Evolutionary conservation across 2,329 filamentous ascomycete species (phyloP).

Genomic region (Leptographium flavum): DNA sequence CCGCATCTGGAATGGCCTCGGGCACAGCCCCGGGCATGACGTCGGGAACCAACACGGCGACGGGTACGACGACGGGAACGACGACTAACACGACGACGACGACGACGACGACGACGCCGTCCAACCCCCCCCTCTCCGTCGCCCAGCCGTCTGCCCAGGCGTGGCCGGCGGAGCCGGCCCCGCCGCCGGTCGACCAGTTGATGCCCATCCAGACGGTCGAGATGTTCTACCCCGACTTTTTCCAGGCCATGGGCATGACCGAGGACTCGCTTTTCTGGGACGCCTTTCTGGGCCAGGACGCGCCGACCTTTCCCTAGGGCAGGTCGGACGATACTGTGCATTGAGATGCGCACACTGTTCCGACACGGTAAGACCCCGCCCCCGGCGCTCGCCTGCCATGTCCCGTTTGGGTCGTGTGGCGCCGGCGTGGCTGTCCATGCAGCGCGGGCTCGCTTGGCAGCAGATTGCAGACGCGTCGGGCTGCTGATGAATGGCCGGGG

Average conservation of each 20-base stretch:
- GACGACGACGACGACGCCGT: not conserved
- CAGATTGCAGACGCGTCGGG: too few species aligned
- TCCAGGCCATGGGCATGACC: conserved; percentile 5
- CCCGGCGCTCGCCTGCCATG: too few species aligned
- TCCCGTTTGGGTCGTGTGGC: too few species aligned
- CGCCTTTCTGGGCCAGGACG: conserved; percentile 2
- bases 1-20: too few species aligned
- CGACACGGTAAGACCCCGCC: too few species aligned
- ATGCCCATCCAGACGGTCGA: not conserved
- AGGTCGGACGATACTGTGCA: not conserved
- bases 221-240: conserved; percentile 2
- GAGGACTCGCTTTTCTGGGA: conserved; percentile 8
- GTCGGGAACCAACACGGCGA: too few species aligned
- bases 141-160: not conserved
- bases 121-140: not conserved
- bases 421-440: too few species aligned
- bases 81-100: not conserved
- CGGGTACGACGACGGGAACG: too few species aligned
- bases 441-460: too few species aligned
- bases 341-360: not conserved
- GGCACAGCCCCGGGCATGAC: too few species aligned
- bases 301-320: not conserved
- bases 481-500: too few species aligned
- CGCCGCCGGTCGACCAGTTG: not conserved
- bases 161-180: too few species aligned